Percentiles rank a stretch among this genome's conserved stretches.
phyloP scores from a whole-genome alignment of 495 filamentous ascomycete species.

The Penicillium manginii region DNA sequence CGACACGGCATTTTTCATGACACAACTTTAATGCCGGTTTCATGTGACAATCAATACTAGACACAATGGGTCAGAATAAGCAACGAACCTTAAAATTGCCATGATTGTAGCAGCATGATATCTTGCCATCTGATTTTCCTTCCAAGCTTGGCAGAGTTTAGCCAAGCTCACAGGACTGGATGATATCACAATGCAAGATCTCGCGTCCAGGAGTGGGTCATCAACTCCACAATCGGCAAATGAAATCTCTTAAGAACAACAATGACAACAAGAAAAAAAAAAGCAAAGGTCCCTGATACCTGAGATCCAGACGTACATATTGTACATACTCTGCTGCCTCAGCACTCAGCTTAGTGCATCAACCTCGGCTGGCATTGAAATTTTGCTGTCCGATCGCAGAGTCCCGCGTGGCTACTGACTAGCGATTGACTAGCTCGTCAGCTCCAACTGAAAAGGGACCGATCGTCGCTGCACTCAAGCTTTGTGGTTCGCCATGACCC shows the following conservation, averaged over 20 bases:
- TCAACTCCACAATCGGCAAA: not conserved
- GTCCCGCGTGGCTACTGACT: constrained; percentile 7
- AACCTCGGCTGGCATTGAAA: constrained; percentile 4
- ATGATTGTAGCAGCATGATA: too few species aligned
- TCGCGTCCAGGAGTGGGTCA: not conserved
- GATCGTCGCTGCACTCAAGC: constrained; percentile 4
- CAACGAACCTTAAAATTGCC: too few species aligned
- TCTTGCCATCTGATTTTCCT: too few species aligned
- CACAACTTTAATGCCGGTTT: not conserved
- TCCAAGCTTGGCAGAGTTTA: not conserved
- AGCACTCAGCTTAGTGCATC: not conserved
- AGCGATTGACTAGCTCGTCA: constrained; percentile 4
- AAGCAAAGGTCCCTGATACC: not conserved
- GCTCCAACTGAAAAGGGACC: constrained; percentile 2
- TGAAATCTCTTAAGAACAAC: not conserved
- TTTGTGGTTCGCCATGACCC: not conserved
- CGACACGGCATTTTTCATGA: constrained; percentile 2
- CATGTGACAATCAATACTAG: not conserved
- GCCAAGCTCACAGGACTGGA: not conserved
- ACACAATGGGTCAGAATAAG: too few species aligned
- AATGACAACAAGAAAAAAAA: not conserved
- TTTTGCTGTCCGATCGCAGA: not conserved
- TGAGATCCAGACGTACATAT: not conserved
- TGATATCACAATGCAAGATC: constrained; percentile 1
- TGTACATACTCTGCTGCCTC: not conserved